Evolutionary conservation across 1,284 basidiomycete genomes (phyloP), one percentile per base, ranked within the genome.

Genomic region (Kalmanozyma brasiliensis): DNA sequence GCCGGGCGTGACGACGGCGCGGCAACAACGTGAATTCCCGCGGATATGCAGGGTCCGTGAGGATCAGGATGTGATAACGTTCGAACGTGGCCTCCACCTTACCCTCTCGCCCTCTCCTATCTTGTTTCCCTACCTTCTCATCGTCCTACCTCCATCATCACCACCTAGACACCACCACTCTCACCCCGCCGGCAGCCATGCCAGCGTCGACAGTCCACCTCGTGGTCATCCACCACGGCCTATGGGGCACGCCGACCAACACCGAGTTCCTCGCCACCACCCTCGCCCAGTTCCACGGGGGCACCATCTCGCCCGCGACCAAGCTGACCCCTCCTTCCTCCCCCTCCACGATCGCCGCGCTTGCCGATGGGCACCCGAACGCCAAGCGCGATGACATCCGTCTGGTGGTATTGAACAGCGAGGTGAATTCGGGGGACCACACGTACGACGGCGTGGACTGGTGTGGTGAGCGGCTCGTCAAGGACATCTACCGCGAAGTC

Each of bases 371-470:
- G 0, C 62, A 65, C 22, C 56, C 57, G 17, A 68, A 68, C 20
- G 32, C 53, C 0, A 9, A 34, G 0, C 40, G 52, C 2, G 10
- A 23, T 5, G 59, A 68, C 23, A 19, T 63, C 1, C 37, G 67
- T 22, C 82, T 90, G 1, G 84, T 86, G 17, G 84, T 89, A 26
- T 76, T 89, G 30, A 77, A 86, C 4, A 85, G 87, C 1, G 78
- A 85, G 52, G 85, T 86, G 3, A 90, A 89, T 72, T 69, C 84
- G 3, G 86, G 86, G 36, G 86, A 86, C 34, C 85, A 85, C 8
- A 90, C 89, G 1, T 91, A 90, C 68, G 90, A 91, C 71, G 89
- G 89, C 0, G 86, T 91, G 24, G 90, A 91, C 77, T 89, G 88
- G 86, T 87, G 89, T 59, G 88, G 86, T 40, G 89, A 91, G 78